Base-by-base conservation (phyloP, 2,329 filamentous ascomycete species). In the Macrophomina phaseolina region DNA sequence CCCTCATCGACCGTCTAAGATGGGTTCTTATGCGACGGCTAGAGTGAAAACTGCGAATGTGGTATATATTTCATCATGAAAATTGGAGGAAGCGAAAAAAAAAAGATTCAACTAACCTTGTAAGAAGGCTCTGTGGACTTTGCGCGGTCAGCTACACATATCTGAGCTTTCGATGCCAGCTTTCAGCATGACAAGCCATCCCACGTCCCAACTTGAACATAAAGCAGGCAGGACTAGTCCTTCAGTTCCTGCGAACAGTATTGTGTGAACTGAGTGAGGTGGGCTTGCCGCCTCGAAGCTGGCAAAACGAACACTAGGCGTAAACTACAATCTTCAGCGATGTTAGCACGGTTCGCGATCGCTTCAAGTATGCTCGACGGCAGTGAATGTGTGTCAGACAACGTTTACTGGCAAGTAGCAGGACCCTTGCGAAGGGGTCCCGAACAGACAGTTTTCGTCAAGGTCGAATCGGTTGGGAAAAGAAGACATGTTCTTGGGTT, bases 361-460 rank as follows among this genome's bases (percentile, higher is more conserved):
- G 45, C 11, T 16, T 34, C 12, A 40, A 36, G 55, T 34, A 66
- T 55, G 65, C 48, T 23, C 38, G 32, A 34, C 23, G 40, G 46
- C 49, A 51, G 64, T 30, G 46, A 66, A 60, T 61, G 40, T n/a
- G 18, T 72, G 79, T 91, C 89, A 91, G 89, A 90, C 87, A 87
- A 84, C 81, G 78, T 84, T 89, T 91, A 92, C 90, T 92, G 90
- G 90, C 90, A 90, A 91, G 90, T 91, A 91, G 89, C 90, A 90
- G 88, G 87, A 84, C 76, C 76, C 81, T 81, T 82, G 84, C 79
- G 80, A 80, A 79, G 78, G 79, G 80, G 75, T 81, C 86, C 88
- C 87, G 87, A 83, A 85, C 81, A 89, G 85, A 85, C 84, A 81
- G 81, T 76, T 81, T 88, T 90, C 87, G 86, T 91, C 90, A 92